phyloP scores from a whole-genome alignment of 2,329 filamentous ascomycete genomes.

The Neofusicoccum cordaticola region DNA sequence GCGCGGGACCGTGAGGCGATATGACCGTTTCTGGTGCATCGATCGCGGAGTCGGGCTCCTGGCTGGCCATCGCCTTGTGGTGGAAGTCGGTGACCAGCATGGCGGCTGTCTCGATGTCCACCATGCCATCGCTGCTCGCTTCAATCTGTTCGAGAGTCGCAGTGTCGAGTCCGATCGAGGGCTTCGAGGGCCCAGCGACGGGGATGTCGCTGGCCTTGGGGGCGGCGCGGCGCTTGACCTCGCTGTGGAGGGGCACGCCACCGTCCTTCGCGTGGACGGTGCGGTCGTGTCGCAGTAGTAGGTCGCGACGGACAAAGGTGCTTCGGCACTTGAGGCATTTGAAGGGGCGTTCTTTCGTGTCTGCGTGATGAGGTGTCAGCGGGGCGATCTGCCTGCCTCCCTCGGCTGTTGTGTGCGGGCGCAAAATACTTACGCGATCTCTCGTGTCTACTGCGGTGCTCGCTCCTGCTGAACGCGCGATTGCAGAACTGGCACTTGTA shows the following conservation, averaged over 20 bases:
- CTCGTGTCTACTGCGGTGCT: conserved; percentile 95
- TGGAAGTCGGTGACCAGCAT: conserved; percentile 99
- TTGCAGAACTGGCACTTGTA: conserved; percentile 99
- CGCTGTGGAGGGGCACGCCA: conserved; percentile 87
- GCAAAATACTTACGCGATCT: conserved; percentile 79
- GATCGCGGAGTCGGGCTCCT: conserved; percentile 57
- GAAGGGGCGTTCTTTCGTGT: conserved; percentile 98
- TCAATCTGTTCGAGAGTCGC: conserved; percentile 90
- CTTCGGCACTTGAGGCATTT: conserved; percentile 98
- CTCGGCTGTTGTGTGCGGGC: conserved; percentile 24
- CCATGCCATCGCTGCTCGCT: conserved; percentile 82
- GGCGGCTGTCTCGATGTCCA: conserved; percentile 94
- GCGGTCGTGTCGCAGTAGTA: conserved; percentile 93
- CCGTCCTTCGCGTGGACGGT: conserved; percentile 99
- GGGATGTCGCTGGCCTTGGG: conserved; percentile 60
- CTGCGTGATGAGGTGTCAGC: conserved; percentile 50
- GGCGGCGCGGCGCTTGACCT: conserved; percentile 79
- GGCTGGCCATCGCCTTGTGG: conserved; percentile 83
- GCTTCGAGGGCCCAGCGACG: conserved; percentile 67
- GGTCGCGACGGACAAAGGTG: conserved; percentile 95
- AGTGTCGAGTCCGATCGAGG: conserved; percentile 76
- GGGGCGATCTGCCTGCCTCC: conserved; percentile 1
- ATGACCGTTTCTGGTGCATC: conserved; percentile 64
- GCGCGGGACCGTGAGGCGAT: conserved; percentile 65
- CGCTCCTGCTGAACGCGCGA: conserved; percentile 93